Conservation (phyloP, 2,329 filamentous ascomycete species). For the Penicillium polonicum region DNA sequence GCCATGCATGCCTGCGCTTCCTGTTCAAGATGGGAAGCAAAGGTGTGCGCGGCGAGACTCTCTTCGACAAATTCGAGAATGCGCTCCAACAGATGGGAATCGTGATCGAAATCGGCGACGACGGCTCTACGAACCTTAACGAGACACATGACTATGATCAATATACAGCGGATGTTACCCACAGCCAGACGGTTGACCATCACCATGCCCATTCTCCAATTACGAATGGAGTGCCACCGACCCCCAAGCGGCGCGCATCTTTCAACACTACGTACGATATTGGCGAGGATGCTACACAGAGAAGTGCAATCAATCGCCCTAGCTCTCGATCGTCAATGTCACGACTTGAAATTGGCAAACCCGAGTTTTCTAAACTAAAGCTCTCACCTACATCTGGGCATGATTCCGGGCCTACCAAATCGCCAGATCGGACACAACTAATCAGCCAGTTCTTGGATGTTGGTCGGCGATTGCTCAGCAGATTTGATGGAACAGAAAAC, state of each 20-base stretch:
- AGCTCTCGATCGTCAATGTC: conserved; percentile 48
- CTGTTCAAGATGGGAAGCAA: conserved; percentile 73
- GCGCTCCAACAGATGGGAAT: conserved; percentile 70
- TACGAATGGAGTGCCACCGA: conserved; percentile 32
- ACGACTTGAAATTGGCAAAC: conserved; percentile 39
- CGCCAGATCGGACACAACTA: conserved; percentile 37
- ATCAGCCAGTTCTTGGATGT: conserved; percentile 42
- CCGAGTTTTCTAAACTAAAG: conserved; percentile 32
- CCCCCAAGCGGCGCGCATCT: conserved; percentile 51
- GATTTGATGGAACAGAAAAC: conserved; percentile 30
- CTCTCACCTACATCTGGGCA: conserved; percentile 17
- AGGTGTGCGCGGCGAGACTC: conserved; percentile 52
- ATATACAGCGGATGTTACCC: conserved; percentile 26
- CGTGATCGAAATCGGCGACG: conserved; percentile 60
- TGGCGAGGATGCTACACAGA: conserved; percentile 52
- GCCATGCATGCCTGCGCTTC: conserved; percentile 73
- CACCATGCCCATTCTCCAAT: conserved; percentile 20
- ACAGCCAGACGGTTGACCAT: conserved; percentile 20
- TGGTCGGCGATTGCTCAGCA: conserved; percentile 37
- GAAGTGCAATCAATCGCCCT: conserved; percentile 37
- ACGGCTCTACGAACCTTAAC: conserved; percentile 41
- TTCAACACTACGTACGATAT: conserved; percentile 55
- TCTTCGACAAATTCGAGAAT: conserved; percentile 69
- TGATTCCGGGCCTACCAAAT: conserved; percentile 16
- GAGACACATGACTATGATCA: conserved; percentile 31